Evolutionary conservation across 257 asterid genomes (phyloP).

Genomic region (Vinca minor): DNA sequence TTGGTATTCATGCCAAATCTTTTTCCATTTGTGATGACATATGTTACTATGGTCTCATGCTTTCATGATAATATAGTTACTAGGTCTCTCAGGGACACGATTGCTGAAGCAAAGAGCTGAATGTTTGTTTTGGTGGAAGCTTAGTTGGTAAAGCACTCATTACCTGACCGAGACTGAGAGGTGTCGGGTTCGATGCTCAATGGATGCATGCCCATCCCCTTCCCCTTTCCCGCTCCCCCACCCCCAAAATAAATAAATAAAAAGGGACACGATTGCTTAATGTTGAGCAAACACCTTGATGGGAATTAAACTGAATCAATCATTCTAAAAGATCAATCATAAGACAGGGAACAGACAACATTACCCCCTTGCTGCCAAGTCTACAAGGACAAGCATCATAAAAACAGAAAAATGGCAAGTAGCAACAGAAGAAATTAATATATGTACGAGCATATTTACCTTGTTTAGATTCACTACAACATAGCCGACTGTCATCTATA

Average conservation of each 20-base stretch:
- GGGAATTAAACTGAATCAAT: background rate
- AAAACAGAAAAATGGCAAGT: background rate
- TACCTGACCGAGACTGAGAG: too few species aligned
- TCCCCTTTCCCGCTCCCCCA: too few species aligned
- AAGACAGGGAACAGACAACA: background rate
- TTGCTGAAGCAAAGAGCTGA: too few species aligned
- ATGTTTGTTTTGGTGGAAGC: too few species aligned
- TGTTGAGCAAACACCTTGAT: too few species aligned
- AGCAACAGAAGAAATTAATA: background rate
- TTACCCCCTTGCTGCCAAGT: background rate
- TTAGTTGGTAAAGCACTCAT: too few species aligned
- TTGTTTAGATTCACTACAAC: conserved; percentile 61
- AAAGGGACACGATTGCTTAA: too few species aligned
- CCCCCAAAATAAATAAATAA: too few species aligned
- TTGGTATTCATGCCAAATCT: background rate
- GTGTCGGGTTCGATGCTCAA: too few species aligned
- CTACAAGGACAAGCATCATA: background rate
- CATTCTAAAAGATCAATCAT: background rate
- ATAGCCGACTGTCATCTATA: conserved; percentile 68
- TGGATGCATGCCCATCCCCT: too few species aligned
- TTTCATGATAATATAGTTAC: background rate
- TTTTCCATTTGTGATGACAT: background rate
- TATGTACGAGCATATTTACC: conserved; percentile 33
- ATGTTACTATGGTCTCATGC: background rate
- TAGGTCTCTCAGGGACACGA: background rate